Evolutionary conservation across 805 yeast genomes (phyloP).

Genomic region (Hanseniaspora nectarophila): DNA sequence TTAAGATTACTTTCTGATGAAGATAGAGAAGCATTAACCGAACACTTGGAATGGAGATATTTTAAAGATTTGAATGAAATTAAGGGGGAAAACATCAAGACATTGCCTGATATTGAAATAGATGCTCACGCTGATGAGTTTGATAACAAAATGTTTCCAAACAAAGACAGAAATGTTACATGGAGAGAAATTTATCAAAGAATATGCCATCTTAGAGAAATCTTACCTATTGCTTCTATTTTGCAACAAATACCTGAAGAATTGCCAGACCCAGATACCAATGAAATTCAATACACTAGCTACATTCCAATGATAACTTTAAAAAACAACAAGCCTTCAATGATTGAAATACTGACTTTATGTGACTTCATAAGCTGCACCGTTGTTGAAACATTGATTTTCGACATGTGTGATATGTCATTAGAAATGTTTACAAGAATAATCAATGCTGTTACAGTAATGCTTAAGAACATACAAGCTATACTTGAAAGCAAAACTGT

Average conservation of each 20-base stretch:
- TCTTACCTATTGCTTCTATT: constrained; percentile 83
- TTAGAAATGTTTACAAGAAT: constrained; percentile 63
- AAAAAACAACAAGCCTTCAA: constrained; percentile 76
- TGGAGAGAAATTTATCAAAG: constrained; percentile 34
- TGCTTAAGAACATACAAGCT: constrained; percentile 2
- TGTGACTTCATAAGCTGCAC: constrained; percentile 80
- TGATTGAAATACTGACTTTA: constrained; percentile 76
- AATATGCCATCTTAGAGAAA: constrained; percentile 86
- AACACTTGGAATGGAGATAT: constrained; percentile 5
- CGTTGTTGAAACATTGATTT: constrained; percentile 61
- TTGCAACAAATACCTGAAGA: constrained; percentile 65
- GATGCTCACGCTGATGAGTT: background rate
- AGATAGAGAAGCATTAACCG: constrained; percentile 12
- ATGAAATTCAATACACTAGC: background rate
- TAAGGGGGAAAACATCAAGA: background rate
- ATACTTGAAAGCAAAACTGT: background rate
- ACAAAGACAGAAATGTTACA: background rate
- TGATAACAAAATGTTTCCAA: constrained; percentile 1
- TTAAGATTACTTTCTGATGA: constrained; percentile 16
- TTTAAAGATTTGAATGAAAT: constrained; percentile 10
- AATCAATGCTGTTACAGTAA: constrained; percentile 48
- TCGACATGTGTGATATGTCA: constrained; percentile 70
- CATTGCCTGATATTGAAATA: background rate
- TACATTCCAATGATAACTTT: constrained; percentile 55
- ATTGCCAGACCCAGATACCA: constrained; percentile 49